These are phyloP conservation scores for Emergomyces orientalis DNA, from an alignment of 2,329 filamentous ascomycete genomes.

Conservation along the genomic window DNA sequence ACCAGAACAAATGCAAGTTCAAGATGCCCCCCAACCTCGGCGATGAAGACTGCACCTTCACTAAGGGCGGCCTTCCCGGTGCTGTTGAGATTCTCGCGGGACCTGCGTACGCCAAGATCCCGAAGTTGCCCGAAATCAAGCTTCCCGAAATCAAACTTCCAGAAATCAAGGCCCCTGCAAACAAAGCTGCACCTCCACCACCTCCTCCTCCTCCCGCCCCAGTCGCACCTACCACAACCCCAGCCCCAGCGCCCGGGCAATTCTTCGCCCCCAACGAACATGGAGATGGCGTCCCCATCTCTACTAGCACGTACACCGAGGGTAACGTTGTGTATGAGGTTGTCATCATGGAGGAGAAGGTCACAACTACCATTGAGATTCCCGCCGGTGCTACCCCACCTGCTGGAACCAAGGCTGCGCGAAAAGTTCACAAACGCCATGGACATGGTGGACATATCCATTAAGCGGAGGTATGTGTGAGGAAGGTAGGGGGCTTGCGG, in stretches of 20 bases:
- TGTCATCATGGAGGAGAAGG: slow-evolving; percentile 10
- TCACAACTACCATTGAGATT: slow-evolving; percentile 11
- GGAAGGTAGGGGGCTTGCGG: too few species aligned
- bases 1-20: slow-evolving; percentile 53
- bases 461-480: neutral
- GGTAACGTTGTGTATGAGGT: slow-evolving; percentile 13
- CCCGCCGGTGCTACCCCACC: slow-evolving; percentile 6
- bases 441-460: slow-evolving; percentile 10
- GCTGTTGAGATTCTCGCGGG: slow-evolving; percentile 43
- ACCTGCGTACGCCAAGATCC: slow-evolving; percentile 25
- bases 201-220: neutral
- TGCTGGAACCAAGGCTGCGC: neutral
- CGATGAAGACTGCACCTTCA: slow-evolving; percentile 51
- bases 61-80: slow-evolving; percentile 56
- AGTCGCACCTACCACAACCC: neutral
- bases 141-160: slow-evolving; percentile 3
- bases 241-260: neutral
- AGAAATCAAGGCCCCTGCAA: neutral
- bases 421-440: slow-evolving; percentile 6
- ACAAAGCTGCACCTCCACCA: neutral
- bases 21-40: slow-evolving; percentile 46
- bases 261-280: slow-evolving; percentile 1
- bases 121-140: neutral
- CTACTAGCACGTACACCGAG: slow-evolving; percentile 13
- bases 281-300: slow-evolving; percentile 1